A percentile compares a stretch with the other conserved stretches of the same genome.
These are phyloP conservation scores for Pseudozyma sp. DNA, from an alignment of 1,284 basidiomycete species.

Conservation along the genomic window DNA sequence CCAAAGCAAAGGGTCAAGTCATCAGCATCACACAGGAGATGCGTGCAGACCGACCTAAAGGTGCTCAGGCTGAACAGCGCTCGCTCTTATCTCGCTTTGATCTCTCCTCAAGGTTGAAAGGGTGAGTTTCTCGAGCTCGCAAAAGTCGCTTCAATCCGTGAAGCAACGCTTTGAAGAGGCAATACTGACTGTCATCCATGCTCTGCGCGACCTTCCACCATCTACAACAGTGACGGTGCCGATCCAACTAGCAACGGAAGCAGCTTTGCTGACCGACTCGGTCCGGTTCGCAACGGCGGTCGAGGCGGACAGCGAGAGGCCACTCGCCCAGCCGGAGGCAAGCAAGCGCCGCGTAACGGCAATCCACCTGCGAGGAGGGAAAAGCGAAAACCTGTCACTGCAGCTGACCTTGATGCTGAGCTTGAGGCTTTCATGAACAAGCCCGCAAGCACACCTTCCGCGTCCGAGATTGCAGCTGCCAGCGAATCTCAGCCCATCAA, in stretches of 20 bases:
- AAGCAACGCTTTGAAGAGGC: background rate
- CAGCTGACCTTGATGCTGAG: conserved; percentile 88
- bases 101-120: conserved; percentile 43
- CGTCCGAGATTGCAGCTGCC: background rate
- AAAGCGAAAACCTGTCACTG: conserved; percentile 74
- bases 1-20: conserved; percentile 79
- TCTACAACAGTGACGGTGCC: conserved; percentile 1
- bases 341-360: conserved; percentile 1
- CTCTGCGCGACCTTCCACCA: background rate
- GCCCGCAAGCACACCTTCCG: conserved; percentile 12
- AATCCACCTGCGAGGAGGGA: conserved; percentile 28
- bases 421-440: conserved; percentile 85
- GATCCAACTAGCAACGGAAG: conserved; percentile 1
- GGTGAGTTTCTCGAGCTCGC: conserved; percentile 5
- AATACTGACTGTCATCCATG: background rate
- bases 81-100: conserved; percentile 49
- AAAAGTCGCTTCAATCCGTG: background rate
- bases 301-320: conserved; percentile 17
- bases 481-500: conserved; percentile 1
- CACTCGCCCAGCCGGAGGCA: conserved; percentile 36
- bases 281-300: conserved; percentile 23
- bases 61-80: conserved; percentile 5
- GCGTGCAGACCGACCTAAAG: conserved; percentile 35
- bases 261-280: conserved; percentile 40
- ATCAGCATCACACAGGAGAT: conserved; percentile 58